Percentiles rank a stretch among this genome's conserved stretches.
Conservation (phyloP, 2,329 filamentous ascomycete species). For the Botrytis paeoniae region DNA sequence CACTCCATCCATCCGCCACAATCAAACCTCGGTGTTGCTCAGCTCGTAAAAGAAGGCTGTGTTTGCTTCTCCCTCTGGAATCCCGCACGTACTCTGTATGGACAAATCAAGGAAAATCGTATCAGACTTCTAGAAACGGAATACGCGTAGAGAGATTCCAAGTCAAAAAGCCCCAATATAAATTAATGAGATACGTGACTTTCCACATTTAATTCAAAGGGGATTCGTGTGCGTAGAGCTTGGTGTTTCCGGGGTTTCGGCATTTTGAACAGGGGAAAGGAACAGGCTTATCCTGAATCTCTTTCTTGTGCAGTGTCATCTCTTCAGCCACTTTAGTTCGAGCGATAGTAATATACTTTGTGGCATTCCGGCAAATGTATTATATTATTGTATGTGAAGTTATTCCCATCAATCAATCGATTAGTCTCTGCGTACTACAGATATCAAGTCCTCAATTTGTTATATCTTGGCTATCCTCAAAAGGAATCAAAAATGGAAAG, state of each 20-base stretch:
- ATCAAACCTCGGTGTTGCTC: neutral
- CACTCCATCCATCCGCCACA: neutral
- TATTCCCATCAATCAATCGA: neutral
- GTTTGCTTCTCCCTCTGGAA: neutral
- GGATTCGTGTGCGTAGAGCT: neutral
- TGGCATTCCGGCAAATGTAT: neutral
- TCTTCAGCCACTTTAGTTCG: neutral
- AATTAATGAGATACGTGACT: neutral
- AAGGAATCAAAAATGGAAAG: neutral
- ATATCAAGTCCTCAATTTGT: neutral
- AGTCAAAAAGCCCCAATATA: neutral
- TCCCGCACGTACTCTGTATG: neutral
- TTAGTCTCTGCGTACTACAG: neutral
- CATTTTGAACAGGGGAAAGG: too few relatives aligned
- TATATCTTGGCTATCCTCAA: neutral
- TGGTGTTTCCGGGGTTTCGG: constrained; percentile 7
- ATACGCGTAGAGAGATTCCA: neutral
- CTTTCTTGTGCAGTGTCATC: neutral
- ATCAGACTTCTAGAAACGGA: neutral
- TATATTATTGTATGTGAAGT: neutral
- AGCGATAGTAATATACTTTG: neutral
- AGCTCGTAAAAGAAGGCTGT: neutral
- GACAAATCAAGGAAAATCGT: neutral
- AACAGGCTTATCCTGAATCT: neutral
- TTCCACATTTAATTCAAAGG: neutral